These are phyloP conservation scores for Apophysomyces variabilis DNA, from an alignment of 371 early-diverging fungal genomes.

Conservation along the genomic window DNA sequence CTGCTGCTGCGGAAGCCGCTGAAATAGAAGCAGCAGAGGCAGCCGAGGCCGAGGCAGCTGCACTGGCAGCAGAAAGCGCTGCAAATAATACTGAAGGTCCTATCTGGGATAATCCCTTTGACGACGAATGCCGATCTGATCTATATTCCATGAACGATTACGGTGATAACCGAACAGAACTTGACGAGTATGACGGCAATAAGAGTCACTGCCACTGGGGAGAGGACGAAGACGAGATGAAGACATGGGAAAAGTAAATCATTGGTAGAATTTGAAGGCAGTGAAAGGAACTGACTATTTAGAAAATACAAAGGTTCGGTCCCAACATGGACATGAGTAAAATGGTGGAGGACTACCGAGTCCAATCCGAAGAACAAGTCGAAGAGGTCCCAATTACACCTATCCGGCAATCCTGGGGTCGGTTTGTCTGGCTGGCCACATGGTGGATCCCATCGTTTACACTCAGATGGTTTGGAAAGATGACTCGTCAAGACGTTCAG, in stretches of 20 bases:
- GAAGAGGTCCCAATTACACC: slow-evolving; percentile 61
- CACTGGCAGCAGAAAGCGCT: slow-evolving; percentile 39
- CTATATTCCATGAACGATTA: slow-evolving; percentile 28
- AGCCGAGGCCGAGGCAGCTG: slow-evolving; percentile 29
- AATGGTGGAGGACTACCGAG: slow-evolving; percentile 46
- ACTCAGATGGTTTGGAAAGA: slow-evolving; percentile 66
- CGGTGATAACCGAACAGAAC: slow-evolving; percentile 40
- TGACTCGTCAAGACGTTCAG: slow-evolving; percentile 85
- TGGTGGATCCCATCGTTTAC: slow-evolving; percentile 78
- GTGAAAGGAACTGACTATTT: neutral
- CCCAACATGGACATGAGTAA: slow-evolving; percentile 53
- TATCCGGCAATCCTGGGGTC: slow-evolving; percentile 73
- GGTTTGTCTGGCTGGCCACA: slow-evolving; percentile 70
- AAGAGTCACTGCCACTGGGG: slow-evolving; percentile 36
- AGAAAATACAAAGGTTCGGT: slow-evolving; percentile 27
- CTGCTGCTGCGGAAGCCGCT: slow-evolving; percentile 36
- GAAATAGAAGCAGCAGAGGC: slow-evolving; percentile 32
- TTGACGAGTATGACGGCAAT: slow-evolving; percentile 27
- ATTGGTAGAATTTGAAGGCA: neutral
- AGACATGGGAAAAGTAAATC: slow-evolving; percentile 3
- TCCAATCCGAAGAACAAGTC: slow-evolving; percentile 38
- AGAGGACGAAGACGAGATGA: slow-evolving; percentile 21
- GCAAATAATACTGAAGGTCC: slow-evolving; percentile 22
- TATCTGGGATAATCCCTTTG: slow-evolving; percentile 32
- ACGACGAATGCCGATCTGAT: slow-evolving; percentile 40